A percentile compares a stretch with the other conserved stretches of the same genome.
These are phyloP conservation scores for Solanum neorickii DNA, from an alignment of 257 asterid genomes.

Conservation along the genomic window DNA sequence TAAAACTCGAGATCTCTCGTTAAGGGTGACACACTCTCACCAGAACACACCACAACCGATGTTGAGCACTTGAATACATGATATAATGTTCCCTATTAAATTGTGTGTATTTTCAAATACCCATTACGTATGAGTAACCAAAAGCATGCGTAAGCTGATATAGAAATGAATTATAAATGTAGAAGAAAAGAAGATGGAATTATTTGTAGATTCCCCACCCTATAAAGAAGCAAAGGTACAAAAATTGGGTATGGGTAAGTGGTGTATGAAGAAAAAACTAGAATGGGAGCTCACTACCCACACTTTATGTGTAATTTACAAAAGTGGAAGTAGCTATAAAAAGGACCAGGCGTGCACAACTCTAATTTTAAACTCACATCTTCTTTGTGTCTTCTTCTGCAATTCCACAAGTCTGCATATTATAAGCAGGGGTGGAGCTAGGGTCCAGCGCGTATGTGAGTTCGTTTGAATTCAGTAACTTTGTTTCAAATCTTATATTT, in stretches of 20 bases:
- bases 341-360: neutral
- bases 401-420: neutral
- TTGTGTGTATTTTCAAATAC: neutral
- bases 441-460: rapidly evolving
- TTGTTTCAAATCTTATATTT: neutral
- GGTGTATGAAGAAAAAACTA: neutral
- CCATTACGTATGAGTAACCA: neutral
- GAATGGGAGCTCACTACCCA: neutral
- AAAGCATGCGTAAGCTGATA: neutral
- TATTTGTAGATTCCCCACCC: neutral
- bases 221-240: neutral
- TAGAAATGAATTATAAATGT: neutral
- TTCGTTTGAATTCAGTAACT: neutral
- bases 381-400: neutral
- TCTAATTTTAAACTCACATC: neutral
- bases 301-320: neutral
- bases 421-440: neutral
- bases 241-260: neutral
- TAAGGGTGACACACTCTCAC: no score
- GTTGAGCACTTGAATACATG: neutral
- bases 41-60: no score
- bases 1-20: no score
- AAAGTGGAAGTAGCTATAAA: neutral
- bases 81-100: neutral
- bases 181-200: neutral